phyloP scores from a whole-genome alignment of 1,284 basidiomycete species.

The Apiotrichum sp. region DNA sequence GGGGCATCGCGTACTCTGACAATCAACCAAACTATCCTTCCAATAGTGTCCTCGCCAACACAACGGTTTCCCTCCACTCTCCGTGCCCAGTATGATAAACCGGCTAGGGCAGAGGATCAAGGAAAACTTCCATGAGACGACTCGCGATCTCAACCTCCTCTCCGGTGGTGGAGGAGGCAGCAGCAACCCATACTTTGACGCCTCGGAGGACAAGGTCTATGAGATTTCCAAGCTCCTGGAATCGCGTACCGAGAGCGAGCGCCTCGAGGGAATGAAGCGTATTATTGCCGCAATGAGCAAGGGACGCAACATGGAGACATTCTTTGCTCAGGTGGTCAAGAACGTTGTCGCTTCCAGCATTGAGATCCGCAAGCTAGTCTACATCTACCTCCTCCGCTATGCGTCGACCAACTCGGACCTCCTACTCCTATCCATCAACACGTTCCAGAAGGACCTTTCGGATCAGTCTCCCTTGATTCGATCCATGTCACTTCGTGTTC shows the following conservation, averaged over 20 bases:
- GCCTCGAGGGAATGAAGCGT: constrained; percentile 87
- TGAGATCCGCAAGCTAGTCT: constrained; percentile 93
- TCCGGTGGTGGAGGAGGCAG: constrained; percentile 28
- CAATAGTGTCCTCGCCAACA: background rate
- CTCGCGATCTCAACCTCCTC: constrained; percentile 44
- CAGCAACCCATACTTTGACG: constrained; percentile 43
- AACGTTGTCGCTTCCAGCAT: constrained; percentile 84
- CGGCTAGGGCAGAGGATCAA: constrained; percentile 46
- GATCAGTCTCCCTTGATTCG: constrained; percentile 88
- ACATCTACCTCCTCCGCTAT: constrained; percentile 92
- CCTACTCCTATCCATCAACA: constrained; percentile 93
- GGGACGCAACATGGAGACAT: constrained; percentile 80
- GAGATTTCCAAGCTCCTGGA: constrained; percentile 77
- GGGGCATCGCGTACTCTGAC: too few species aligned
- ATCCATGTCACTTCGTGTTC: constrained; percentile 87
- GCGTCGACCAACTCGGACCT: constrained; percentile 90
- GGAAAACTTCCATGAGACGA: constrained; percentile 49
- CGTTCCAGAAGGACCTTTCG: constrained; percentile 93
- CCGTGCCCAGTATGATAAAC: constrained; percentile 25
- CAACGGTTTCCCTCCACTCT: background rate
- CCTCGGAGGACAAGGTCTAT: constrained; percentile 44
- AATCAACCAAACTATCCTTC: too few species aligned
- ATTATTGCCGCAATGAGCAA: constrained; percentile 92
- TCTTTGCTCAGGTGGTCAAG: constrained; percentile 91
- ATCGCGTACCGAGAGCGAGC: constrained; percentile 76